phyloP scores from a whole-genome alignment of 163 green algal genomes.

The Volvox carteri region DNA sequence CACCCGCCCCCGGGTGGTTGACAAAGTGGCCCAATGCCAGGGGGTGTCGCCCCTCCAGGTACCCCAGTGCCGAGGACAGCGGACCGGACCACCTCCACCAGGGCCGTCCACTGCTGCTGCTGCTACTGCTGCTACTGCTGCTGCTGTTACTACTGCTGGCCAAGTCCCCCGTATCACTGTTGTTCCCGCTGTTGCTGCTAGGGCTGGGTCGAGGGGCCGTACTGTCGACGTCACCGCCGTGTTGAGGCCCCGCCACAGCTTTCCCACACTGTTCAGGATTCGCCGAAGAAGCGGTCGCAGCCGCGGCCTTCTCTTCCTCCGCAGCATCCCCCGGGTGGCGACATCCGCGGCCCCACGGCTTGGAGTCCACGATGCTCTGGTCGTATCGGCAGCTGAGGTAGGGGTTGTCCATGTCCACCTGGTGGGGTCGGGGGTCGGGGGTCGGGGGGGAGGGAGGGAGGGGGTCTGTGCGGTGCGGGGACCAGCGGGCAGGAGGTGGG shows the following conservation, averaged over 20 bases:
- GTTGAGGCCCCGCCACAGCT: background rate
- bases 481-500: background rate
- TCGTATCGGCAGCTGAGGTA: constrained; percentile 86
- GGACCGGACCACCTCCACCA: constrained; percentile 47
- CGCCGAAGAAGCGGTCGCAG: too few species aligned
- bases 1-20: constrained; percentile 82
- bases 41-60: constrained; percentile 75
- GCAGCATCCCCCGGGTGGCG: too few species aligned
- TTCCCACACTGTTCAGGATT: too few species aligned
- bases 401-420: constrained; percentile 72
- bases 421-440: background rate
- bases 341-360: constrained; percentile 74
- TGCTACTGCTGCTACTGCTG: background rate
- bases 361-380: constrained; percentile 82
- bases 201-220: too few species aligned
- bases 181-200: constrained; percentile 25
- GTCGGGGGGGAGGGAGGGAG: background rate
- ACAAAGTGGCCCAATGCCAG: constrained; percentile 82
- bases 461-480: background rate
- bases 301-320: too few species aligned
- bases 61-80: background rate
- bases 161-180: too few species aligned
- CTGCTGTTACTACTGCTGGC: background rate
- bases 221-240: background rate
- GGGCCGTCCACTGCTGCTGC: background rate